Evolutionary conservation across 2,329 filamentous ascomycete species (phyloP).

Genomic region (Neonectria magnoliae): DNA sequence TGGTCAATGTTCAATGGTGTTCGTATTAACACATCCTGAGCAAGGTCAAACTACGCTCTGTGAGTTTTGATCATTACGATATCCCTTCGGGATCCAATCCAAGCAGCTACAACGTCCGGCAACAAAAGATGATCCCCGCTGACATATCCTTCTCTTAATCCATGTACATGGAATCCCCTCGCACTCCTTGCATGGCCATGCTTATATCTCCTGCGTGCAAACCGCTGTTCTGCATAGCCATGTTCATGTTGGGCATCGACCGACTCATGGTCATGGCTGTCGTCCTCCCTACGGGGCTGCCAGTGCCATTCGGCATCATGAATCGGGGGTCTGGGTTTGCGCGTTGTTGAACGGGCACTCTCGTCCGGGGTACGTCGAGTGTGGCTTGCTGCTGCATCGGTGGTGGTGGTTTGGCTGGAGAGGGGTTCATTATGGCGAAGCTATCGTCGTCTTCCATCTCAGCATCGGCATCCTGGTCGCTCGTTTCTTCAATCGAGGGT

Average conservation of each 20-base stretch:
- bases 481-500: constrained; percentile 58
- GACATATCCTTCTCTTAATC: constrained; percentile 48
- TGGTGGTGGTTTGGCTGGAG: constrained; percentile 50
- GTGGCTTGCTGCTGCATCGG: constrained; percentile 53
- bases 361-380: constrained; percentile 56
- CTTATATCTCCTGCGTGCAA: constrained; percentile 56
- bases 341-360: constrained; percentile 50
- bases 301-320: constrained; percentile 54
- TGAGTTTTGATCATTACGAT: constrained; percentile 46
- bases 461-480: constrained; percentile 55
- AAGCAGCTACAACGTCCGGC: not conserved
- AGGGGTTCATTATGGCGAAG: constrained; percentile 61
- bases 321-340: constrained; percentile 51
- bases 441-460: constrained; percentile 70
- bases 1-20: constrained; percentile 25
- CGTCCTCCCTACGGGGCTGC: constrained; percentile 47
- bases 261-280: constrained; percentile 54
- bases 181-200: constrained; percentile 57
- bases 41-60: constrained; percentile 35
- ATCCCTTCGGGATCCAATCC: constrained; percentile 23
- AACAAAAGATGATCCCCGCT: not conserved
- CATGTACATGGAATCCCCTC: constrained; percentile 63
- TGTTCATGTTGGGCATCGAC: constrained; percentile 59
- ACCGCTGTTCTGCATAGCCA: constrained; percentile 52
- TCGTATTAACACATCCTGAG: constrained; percentile 48